Percentiles rank a stretch among this genome's conserved stretches.
These are phyloP conservation scores for Hypoxylon sp. DNA, from an alignment of 2,329 filamentous ascomycete species.

Conservation along the genomic window DNA sequence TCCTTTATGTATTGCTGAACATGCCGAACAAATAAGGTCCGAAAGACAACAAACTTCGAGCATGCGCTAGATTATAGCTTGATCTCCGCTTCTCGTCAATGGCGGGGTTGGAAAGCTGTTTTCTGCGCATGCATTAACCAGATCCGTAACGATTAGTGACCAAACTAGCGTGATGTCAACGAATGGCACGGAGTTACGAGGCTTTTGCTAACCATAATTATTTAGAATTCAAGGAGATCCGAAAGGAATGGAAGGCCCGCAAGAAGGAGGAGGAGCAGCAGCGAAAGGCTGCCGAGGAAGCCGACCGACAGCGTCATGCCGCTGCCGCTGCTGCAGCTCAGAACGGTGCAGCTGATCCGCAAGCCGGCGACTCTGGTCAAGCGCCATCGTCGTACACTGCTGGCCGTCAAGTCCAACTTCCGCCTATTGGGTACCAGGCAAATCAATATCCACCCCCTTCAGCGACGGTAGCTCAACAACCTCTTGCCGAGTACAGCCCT, in stretches of 20 bases:
- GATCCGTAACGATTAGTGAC: conserved; percentile 16
- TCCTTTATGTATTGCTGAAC: conserved; percentile 1
- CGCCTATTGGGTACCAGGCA: conserved; percentile 77
- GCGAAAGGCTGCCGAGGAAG: conserved; percentile 90
- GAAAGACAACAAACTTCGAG: background rate
- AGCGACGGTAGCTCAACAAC: conserved; percentile 59
- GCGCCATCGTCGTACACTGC: conserved; percentile 64
- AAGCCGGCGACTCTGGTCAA: conserved; percentile 62
- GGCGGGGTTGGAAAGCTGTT: conserved; percentile 8
- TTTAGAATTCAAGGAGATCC: conserved; percentile 97
- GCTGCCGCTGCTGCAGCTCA: conserved; percentile 62
- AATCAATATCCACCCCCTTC: conserved; percentile 72
- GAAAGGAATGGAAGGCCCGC: conserved; percentile 98
- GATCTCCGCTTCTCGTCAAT: conserved; percentile 12
- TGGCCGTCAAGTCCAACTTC: conserved; percentile 69
- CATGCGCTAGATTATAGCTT: conserved; percentile 12
- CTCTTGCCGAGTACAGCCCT: conserved; percentile 60
- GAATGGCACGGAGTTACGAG: conserved; percentile 13
- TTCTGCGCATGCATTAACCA: conserved; percentile 23
- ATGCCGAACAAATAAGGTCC: background rate
- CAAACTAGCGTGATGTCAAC: conserved; percentile 29
- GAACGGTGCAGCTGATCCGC: conserved; percentile 58
- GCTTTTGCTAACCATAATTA: conserved; percentile 46
- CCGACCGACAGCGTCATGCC: conserved; percentile 69
- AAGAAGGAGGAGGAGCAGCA: conserved; percentile 98